phyloP scores from a whole-genome alignment of 139 green algal genomes.

The Volvox africanus region DNA sequence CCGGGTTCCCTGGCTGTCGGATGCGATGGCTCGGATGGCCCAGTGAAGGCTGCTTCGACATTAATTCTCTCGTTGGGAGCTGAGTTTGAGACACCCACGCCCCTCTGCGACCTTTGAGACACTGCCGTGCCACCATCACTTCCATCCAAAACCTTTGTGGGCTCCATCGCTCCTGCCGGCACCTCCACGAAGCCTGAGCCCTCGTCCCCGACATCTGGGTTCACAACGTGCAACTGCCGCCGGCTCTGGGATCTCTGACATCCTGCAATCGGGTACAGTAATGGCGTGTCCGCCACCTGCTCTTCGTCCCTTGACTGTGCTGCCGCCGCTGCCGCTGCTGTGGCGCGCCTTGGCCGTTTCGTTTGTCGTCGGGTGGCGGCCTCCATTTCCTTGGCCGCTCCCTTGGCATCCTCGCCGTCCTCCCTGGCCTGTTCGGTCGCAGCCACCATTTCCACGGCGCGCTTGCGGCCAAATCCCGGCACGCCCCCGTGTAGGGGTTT shows the following conservation, averaged over 20 bases:
- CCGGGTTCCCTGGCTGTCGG: background rate
- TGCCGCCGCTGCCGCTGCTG: background rate
- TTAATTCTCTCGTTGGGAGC: too few species aligned
- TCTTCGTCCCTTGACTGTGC: background rate
- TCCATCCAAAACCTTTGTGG: background rate
- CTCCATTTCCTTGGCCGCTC: background rate
- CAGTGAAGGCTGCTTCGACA: too few species aligned
- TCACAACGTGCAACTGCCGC: background rate
- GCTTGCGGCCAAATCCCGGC: background rate
- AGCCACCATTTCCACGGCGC: background rate
- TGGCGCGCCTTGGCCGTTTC: background rate
- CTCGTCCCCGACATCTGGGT: background rate
- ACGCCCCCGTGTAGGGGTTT: background rate
- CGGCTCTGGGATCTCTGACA: background rate
- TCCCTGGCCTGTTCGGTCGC: background rate
- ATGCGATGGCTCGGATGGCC: too few species aligned
- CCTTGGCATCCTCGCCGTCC: background rate
- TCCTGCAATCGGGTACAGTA: background rate
- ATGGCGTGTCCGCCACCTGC: background rate
- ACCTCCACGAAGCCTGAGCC: background rate
- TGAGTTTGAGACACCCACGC: background rate
- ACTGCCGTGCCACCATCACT: background rate
- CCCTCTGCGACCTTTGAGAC: background rate
- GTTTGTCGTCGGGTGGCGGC: background rate
- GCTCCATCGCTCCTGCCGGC: background rate